Conservation (phyloP, 2,329 filamentous ascomycete species). For the Ilyonectria mors-panacis region DNA sequence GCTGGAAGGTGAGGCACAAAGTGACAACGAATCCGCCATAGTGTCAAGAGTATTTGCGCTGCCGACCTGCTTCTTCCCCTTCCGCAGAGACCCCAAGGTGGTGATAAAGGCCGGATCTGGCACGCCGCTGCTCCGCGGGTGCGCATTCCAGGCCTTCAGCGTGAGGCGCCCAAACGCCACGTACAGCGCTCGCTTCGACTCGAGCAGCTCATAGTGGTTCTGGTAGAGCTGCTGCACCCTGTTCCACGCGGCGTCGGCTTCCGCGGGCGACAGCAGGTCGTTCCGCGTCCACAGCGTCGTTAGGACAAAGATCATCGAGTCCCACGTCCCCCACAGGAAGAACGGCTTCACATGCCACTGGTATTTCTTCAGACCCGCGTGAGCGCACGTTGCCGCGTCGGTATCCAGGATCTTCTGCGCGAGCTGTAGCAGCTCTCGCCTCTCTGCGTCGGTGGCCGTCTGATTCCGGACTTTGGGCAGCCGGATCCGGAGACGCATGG, state of each 20-base stretch:
- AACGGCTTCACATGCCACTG: constrained; percentile 53
- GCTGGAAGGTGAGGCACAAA: constrained; percentile 13
- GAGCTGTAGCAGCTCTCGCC: constrained; percentile 48
- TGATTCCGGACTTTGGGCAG: constrained; percentile 43
- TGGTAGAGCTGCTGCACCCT: constrained; percentile 46
- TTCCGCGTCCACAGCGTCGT: constrained; percentile 42
- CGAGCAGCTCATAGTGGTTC: constrained; percentile 50
- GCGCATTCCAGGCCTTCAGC: constrained; percentile 52
- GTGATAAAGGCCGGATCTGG: constrained; percentile 44
- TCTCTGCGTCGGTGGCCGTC: constrained; percentile 43
- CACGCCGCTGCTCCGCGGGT: constrained; percentile 15
- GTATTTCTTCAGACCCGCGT: constrained; percentile 44
- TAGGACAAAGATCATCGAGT: constrained; percentile 52
- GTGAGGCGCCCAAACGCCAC: constrained; percentile 49
- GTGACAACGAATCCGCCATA: too few species aligned
- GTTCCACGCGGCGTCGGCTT: constrained; percentile 43
- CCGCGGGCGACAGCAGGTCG: constrained; percentile 37
- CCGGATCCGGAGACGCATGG: constrained; percentile 43
- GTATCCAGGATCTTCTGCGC: constrained; percentile 56
- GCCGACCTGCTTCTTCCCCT: neutral
- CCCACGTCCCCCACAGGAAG: constrained; percentile 50
- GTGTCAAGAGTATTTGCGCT: neutral
- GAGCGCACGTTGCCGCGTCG: constrained; percentile 50
- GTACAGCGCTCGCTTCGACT: constrained; percentile 47
- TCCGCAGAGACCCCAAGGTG: constrained; percentile 27